phyloP scores from a whole-genome alignment of 768 basidiomycete species.

The Suillus lakei region DNA sequence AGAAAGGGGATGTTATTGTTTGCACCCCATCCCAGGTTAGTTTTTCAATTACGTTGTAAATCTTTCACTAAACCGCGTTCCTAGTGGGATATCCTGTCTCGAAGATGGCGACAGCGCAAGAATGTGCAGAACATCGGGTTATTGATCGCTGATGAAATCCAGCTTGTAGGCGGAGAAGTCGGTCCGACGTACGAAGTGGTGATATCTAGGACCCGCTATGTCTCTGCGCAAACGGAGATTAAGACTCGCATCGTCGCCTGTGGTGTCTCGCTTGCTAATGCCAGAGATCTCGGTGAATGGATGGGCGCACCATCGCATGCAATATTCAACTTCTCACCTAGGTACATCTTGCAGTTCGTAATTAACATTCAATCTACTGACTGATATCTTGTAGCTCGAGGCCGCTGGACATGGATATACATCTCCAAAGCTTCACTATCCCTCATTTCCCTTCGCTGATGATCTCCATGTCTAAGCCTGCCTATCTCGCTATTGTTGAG shows the following conservation, averaged over 20 bases:
- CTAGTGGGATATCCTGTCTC: slow-evolving; percentile 94
- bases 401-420: slow-evolving; percentile 97
- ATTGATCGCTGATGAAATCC: slow-evolving; percentile 94
- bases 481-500: slow-evolving; percentile 91
- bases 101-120: slow-evolving; percentile 96
- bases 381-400: slow-evolving; percentile 65
- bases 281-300: slow-evolving; percentile 96
- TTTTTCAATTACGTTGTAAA: slow-evolving; percentile 14
- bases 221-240: slow-evolving; percentile 90
- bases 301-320: slow-evolving; percentile 93
- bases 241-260: slow-evolving; percentile 96
- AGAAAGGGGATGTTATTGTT: slow-evolving; percentile 91
- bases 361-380: neutral
- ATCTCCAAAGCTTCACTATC: slow-evolving; percentile 92
- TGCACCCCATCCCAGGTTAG: slow-evolving; percentile 90
- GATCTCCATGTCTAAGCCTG: slow-evolving; percentile 99
- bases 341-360: slow-evolving; percentile 45
- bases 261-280: slow-evolving; percentile 94
- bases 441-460: slow-evolving; percentile 99
- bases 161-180: slow-evolving; percentile 92
- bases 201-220: slow-evolving; percentile 95
- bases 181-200: slow-evolving; percentile 97
- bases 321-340: slow-evolving; percentile 97
- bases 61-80: slow-evolving; percentile 9
- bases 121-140: slow-evolving; percentile 94